Conservation (phyloP, 2,329 filamentous ascomycete species). For the Fusarium humuli region DNA sequence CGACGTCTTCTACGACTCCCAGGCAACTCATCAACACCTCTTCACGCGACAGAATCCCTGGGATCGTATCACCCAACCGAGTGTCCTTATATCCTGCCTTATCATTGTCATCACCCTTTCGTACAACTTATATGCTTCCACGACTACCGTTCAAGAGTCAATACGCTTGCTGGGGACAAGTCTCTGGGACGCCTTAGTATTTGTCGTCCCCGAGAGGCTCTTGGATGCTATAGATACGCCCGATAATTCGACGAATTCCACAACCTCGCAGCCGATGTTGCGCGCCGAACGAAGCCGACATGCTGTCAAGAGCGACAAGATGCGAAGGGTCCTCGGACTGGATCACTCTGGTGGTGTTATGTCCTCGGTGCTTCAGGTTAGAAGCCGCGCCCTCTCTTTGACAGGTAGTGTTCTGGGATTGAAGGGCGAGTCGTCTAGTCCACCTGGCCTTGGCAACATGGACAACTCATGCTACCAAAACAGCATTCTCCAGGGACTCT, state of each 20-base stretch:
- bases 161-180: conserved; percentile 54
- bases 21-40: conserved; percentile 49
- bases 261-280: conserved; percentile 55
- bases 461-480: conserved; percentile 99
- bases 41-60: conserved; percentile 44
- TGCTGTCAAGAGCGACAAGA: conserved; percentile 72
- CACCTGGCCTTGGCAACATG: conserved; percentile 83
- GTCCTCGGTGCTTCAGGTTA: conserved; percentile 67
- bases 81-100: conserved; percentile 51
- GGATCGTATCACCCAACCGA: conserved; percentile 52
- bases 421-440: conserved; percentile 59
- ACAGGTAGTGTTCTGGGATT: conserved; percentile 57
- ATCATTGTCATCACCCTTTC: conserved; percentile 50
- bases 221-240: conserved; percentile 68
- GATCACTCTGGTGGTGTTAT: conserved; percentile 65
- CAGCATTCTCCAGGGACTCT: conserved; percentile 87
- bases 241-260: conserved; percentile 58
- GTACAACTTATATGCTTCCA: conserved; percentile 52
- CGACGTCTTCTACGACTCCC: conserved; percentile 53
- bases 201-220: conserved; percentile 65
- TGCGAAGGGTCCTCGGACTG: conserved; percentile 72
- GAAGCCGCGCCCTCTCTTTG: conserved; percentile 67
- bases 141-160: conserved; percentile 47
- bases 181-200: conserved; percentile 71
- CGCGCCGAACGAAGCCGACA: conserved; percentile 56